These are phyloP conservation scores for Rutstroemia sp. DNA, from an alignment of 2,329 filamentous ascomycete genomes.

Conservation along the genomic window DNA sequence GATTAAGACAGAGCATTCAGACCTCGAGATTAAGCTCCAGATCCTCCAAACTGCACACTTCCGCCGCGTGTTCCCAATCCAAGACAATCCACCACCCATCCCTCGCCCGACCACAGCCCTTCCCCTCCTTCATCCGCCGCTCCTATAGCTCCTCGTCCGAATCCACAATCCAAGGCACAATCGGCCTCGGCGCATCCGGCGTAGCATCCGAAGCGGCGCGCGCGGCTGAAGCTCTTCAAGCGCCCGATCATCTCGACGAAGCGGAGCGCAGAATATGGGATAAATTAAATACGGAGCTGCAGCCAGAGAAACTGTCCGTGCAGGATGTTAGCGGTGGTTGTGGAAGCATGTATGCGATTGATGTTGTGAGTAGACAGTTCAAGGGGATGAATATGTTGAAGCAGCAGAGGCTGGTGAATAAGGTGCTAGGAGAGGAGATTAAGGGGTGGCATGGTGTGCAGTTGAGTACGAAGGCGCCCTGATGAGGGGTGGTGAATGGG, in stretches of 20 bases:
- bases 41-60: background rate
- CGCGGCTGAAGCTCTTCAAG: background rate
- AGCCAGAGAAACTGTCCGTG: slow-evolving; percentile 35
- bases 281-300: slow-evolving; percentile 27
- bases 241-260: slow-evolving; percentile 4
- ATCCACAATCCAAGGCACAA: background rate
- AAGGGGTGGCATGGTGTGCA: slow-evolving; percentile 80
- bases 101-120: background rate
- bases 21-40: background rate
- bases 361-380: slow-evolving; percentile 67
- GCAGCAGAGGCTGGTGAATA: slow-evolving; percentile 77
- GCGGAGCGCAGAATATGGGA: slow-evolving; percentile 6
- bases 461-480: slow-evolving; percentile 56
- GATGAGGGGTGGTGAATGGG: background rate
- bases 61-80: background rate
- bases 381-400: slow-evolving; percentile 65
- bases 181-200: background rate
- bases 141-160: slow-evolving; percentile 1
- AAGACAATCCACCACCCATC: background rate
- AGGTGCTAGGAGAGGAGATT: slow-evolving; percentile 65
- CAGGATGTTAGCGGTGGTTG: slow-evolving; percentile 79
- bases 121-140: background rate
- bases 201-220: background rate
- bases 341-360: slow-evolving; percentile 81
- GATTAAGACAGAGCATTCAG: background rate